Evolutionary conservation across 2,329 filamentous ascomycete species (phyloP).

Genomic region (Stachybotrys chlorohalonatus): DNA sequence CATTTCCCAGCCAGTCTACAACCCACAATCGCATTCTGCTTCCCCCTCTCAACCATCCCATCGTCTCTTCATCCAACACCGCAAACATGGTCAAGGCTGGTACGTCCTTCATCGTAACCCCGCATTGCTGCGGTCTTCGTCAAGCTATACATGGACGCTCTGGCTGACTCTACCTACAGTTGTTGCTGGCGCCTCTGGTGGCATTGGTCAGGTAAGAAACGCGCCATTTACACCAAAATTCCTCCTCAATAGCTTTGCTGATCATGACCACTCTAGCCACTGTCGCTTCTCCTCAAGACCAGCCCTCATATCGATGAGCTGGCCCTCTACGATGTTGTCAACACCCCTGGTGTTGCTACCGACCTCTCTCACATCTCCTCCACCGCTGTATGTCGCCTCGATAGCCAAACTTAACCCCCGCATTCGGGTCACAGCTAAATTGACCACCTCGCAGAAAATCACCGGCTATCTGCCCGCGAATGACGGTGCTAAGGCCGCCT

Average conservation of each 20-base stretch:
- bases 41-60: conserved; percentile 2
- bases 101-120: conserved; percentile 22
- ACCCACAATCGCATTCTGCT: conserved; percentile 1
- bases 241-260: neutral
- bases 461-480: conserved; percentile 82
- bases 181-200: conserved; percentile 93
- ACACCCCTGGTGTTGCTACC: conserved; percentile 90
- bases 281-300: conserved; percentile 93
- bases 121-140: conserved; percentile 3
- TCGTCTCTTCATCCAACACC: conserved; percentile 7
- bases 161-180: conserved; percentile 27
- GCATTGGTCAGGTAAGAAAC: conserved; percentile 82
- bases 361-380: conserved; percentile 98
- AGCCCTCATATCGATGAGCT: conserved; percentile 84
- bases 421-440: conserved; percentile 1
- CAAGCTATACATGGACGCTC: neutral
- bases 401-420: conserved; percentile 1
- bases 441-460: conserved; percentile 52
- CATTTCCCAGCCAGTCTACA: neutral
- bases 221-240: neutral
- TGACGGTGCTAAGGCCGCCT: conserved; percentile 74
- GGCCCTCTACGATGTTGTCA: conserved; percentile 97
- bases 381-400: conserved; percentile 50
- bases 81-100: conserved; percentile 53
- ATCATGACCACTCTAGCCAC: conserved; percentile 49